Percentiles rank a stretch among this genome's conserved stretches.
These are phyloP conservation scores for slime mould (Dictyostelium discoideum) DNA, from an alignment of 78 protist genomes.

Conservation along the genomic window DNA sequence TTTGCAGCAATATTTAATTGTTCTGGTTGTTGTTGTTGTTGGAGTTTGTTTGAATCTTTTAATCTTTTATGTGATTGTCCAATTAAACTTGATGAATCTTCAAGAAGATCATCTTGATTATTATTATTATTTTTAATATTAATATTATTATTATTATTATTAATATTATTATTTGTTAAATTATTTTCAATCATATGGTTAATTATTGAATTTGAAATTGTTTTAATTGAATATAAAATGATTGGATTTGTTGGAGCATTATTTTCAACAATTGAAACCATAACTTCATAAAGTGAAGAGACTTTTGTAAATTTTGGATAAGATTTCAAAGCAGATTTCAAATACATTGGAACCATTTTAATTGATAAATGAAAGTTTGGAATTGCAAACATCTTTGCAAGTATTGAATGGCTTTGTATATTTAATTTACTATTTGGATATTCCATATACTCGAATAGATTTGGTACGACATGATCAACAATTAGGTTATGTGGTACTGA, in stretches of 20 bases:
- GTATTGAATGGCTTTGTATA: slow-evolving; percentile 8
- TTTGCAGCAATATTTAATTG: slow-evolving; percentile 6
- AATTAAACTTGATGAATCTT: background rate
- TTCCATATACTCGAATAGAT: slow-evolving; percentile 76
- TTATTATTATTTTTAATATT: slow-evolving; percentile 1
- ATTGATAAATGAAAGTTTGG: slow-evolving; percentile 38
- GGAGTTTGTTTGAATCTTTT: background rate
- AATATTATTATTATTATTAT: background rate
- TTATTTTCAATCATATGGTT: slow-evolving; percentile 24
- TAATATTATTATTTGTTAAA: background rate
- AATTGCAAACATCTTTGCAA: slow-evolving; percentile 46
- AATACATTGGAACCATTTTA: slow-evolving; percentile 65
- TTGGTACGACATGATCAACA: slow-evolving; percentile 57
- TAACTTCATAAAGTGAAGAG: slow-evolving; percentile 39
- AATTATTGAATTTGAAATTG: background rate
- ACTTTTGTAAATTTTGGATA: slow-evolving; percentile 56
- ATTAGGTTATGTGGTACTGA: slow-evolving; percentile 53
- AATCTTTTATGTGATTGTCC: background rate
- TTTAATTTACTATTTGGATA: slow-evolving; percentile 67
- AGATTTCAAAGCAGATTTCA: slow-evolving; percentile 14
- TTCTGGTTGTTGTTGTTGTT: background rate
- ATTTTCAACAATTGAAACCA: slow-evolving; percentile 46
- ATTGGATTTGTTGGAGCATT: slow-evolving; percentile 75
- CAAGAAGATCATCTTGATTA: background rate
- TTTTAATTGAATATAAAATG: slow-evolving; percentile 37